Percentiles rank a stretch among this genome's conserved stretches.
phyloP scores from a whole-genome alignment of 2,329 filamentous ascomycete species.

The Colletotrichum paranaense region DNA sequence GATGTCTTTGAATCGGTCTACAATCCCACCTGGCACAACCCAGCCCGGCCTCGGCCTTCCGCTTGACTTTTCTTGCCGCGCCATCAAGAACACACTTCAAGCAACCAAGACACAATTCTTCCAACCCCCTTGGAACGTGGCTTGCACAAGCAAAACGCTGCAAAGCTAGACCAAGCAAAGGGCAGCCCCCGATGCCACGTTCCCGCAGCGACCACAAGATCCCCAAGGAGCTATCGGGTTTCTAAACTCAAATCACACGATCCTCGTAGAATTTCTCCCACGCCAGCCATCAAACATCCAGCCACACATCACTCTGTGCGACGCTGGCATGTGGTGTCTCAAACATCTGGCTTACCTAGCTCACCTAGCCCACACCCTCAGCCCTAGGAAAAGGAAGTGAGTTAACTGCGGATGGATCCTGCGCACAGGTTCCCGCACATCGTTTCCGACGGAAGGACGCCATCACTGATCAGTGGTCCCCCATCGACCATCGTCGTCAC shows the following conservation, averaged over 20 bases:
- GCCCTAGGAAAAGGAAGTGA: not conserved
- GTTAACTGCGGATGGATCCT: not conserved
- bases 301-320: not conserved
- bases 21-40: too few species aligned
- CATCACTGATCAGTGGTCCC: not conserved
- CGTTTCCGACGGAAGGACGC: not conserved
- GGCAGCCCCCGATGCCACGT: too few species aligned
- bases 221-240: not conserved
- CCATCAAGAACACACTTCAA: too few species aligned
- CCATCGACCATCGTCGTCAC: not conserved
- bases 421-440: not conserved
- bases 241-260: not conserved
- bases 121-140: too few species aligned
- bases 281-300: not conserved
- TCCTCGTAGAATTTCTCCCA: not conserved
- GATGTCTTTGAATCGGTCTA: too few species aligned
- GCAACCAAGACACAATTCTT: too few species aligned
- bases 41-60: too few species aligned
- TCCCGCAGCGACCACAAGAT: not conserved
- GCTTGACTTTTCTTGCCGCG: too few species aligned
- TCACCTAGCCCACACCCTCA: not conserved
- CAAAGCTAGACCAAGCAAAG: not conserved
- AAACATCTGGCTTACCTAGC: not conserved
- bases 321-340: conserved; percentile 31
- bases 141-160: too few species aligned